Evolutionary conservation across 768 basidiomycete species (phyloP), one percentile per base, ranked within the genome.

Genomic region (Amanita thiersii): DNA sequence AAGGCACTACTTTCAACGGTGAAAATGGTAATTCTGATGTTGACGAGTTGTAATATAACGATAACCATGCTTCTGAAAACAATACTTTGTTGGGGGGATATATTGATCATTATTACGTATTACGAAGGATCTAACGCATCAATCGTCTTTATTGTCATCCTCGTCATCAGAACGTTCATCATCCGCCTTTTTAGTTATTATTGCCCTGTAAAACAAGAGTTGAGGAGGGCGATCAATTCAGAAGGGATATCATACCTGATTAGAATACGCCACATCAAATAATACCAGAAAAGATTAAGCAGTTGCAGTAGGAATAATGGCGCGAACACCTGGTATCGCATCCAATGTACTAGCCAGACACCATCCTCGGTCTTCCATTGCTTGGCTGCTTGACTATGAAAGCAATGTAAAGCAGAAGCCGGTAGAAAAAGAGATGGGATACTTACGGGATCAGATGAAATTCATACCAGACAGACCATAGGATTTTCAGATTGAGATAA

Each of bases 231-330:
- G 40, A 29, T 46, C n/a, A 25, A 31, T 10, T n/a, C 23, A 19
- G 43, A 11, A 12, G 18, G 20, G 11, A n/a, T 5, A 39, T 65
- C 79, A 32, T 48, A 90, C 88, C 85, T 72, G 37, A 72, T 59
- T 11, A 84, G 66, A 39, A 94, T 83, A 40, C 89, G 79, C 57
- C 74, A 60, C 58, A 97, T 91, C 19, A 91, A 68, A 62, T 69
- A 79, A 59, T 87, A 94, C 93, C 93, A 97, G 69, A 96, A 96
- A 18, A 94, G 45, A 56, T 97, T 97, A 52, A 99, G 69, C 29
- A 76, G 50, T 56, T 92, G 89, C 11, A 99, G 69, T 0, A 89
- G 62, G 4, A 78, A 47, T 43, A 98, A 63, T 0, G 91, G 84
- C 0, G 61, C 46, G 51, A 93, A 87, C 39, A 94, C 75, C 50